Base-by-base conservation (phyloP, 441 rosid species). In the Arabidopsis hybrid region DNA sequence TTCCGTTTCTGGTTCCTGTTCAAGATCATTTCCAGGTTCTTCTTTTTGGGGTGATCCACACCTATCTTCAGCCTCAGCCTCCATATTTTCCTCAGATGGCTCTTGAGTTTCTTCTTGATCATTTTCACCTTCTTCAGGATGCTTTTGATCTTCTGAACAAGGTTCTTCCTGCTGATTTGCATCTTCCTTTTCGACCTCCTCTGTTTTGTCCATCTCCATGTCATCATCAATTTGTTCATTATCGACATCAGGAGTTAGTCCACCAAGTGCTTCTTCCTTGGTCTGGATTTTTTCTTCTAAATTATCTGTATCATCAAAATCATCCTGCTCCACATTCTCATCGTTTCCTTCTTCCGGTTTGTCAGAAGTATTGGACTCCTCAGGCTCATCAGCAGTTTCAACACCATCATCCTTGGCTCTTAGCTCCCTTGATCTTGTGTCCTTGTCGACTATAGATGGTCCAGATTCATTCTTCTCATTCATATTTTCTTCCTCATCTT, bases 391-490 rank as follows among this genome's bases (percentile, higher is more conserved):
- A 52, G 68, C 62, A 47, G 72, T 51, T 52, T 83, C 75, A 52
- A 78, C 80, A 73, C 73, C 80, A 60, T 93, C 94, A 72, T 92
- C 96, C 90, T 87, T 96, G 58, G 88, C 97, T 81, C 97, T 84
- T 47, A 96, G 87, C 85, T 96, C 98, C 79, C 88, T 86, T 67
- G 75, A 77, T 73, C 79, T 82, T 52, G 79, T 62, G 80, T 91
- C 92, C 38, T 21, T 84, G 42, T 92, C 92, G 56, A 11, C 78
- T 59, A 92, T 87, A 29, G 96, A 81, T 26, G 95, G 79, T 51
- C 97, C 98, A 57, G 95, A 82, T 81, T 96, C 98, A 79, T 85
- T 83, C 80, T 86, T 91, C 78, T 96, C 98, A 53, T 85, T 83
- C 66, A 63, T 67, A 40, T 81, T 67, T 59, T 65, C 76, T 32